These are phyloP conservation scores for Berkeleyomyces rouxiae DNA, from an alignment of 2,329 filamentous ascomycete species.

Conservation along the genomic window DNA sequence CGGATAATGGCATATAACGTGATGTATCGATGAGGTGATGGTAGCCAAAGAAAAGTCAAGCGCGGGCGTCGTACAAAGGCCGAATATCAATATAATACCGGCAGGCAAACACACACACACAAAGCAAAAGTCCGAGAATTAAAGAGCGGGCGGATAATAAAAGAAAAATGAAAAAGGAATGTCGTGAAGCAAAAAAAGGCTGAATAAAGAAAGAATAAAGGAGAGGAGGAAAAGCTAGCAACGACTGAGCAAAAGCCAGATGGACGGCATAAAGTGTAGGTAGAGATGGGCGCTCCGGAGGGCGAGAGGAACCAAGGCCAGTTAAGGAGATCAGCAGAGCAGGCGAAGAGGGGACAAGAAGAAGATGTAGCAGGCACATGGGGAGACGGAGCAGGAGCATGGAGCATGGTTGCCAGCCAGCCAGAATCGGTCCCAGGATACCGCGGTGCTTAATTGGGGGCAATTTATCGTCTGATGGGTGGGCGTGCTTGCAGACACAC, in stretches of 20 bases:
- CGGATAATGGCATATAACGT: not conserved
- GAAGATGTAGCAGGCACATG: not conserved
- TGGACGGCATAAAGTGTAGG: constrained; percentile 8
- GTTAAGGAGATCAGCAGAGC: constrained; percentile 5
- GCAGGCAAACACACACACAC: not conserved
- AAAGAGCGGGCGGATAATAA: too few species aligned
- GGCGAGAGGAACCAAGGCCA: constrained; percentile 5
- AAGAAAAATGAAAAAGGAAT: not conserved
- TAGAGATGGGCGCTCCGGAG: not conserved
- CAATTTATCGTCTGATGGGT: not conserved
- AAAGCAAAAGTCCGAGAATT: not conserved
- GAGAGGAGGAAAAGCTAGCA: not conserved
- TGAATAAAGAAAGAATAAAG: not conserved
- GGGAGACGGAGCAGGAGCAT: not conserved
- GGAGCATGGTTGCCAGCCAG: not conserved
- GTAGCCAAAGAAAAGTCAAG: not conserved
- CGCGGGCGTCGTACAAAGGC: not conserved
- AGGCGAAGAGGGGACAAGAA: not conserved
- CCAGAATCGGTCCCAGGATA: not conserved
- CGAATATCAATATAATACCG: not conserved
- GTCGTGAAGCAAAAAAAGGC: not conserved
- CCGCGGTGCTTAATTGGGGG: not conserved
- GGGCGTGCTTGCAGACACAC: not conserved
- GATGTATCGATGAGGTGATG: not conserved
- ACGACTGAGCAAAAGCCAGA: not conserved